These are phyloP conservation scores for Nasturtium officinale DNA, from an alignment of 345 rosid genomes.

Conservation along the genomic window DNA sequence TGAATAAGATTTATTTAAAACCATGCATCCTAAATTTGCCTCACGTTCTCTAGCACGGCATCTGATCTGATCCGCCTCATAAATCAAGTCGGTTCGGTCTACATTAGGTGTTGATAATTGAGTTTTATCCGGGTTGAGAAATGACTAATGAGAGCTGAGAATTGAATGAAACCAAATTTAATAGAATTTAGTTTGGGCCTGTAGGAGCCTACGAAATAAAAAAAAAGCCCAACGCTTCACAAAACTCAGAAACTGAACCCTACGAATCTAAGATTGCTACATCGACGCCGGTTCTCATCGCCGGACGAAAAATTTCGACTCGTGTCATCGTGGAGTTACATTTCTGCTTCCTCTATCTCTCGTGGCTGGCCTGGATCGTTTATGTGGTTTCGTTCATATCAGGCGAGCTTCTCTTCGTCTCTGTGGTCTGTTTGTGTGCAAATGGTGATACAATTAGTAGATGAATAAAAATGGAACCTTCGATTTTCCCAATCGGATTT, in stretches of 20 bases:
- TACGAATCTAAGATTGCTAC: conserved; percentile 4
- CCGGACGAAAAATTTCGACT: conserved; percentile 14
- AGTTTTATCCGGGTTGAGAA: too few relatives aligned
- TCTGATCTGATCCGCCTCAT: neutral
- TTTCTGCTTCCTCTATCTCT: neutral
- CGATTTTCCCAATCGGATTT: neutral
- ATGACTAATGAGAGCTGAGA: too few relatives aligned
- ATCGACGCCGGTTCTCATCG: conserved; percentile 30
- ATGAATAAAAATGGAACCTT: too few relatives aligned
- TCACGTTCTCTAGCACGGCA: conserved; percentile 23
- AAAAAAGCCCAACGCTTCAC: conserved; percentile 7
- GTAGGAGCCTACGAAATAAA: neutral
- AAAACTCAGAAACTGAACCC: conserved; percentile 23
- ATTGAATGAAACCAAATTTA: neutral
- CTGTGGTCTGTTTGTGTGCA: neutral
- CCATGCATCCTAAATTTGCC: neutral
- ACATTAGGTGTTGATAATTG: too few relatives aligned
- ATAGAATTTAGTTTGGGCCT: conserved; percentile 5
- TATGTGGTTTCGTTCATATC: neutral
- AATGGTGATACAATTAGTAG: too few relatives aligned
- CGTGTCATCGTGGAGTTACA: neutral
- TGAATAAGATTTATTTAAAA: neutral
- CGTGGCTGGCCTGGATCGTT: neutral
- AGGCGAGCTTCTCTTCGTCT: conserved; percentile 1
- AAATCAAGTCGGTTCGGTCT: too few relatives aligned